Evolutionary conservation across 768 basidiomycete species (phyloP).

Genomic region (Boletus sensibilis): DNA sequence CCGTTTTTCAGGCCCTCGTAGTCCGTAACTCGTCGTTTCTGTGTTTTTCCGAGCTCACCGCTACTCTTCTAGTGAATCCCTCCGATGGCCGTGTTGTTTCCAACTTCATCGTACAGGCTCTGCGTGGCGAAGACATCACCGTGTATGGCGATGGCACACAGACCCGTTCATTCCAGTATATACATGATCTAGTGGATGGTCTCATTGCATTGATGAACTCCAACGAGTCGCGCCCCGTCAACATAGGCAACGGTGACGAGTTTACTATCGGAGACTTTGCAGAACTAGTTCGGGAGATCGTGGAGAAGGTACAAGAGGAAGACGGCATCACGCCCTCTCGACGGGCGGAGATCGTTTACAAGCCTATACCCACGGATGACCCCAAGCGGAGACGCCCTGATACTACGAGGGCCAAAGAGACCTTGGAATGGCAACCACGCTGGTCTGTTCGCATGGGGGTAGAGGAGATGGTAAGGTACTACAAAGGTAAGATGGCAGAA

Average conservation of each 20-base stretch:
- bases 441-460: slow-evolving; percentile 94
- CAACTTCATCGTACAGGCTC: slow-evolving; percentile 97
- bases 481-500: slow-evolving; percentile 86
- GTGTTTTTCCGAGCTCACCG: slow-evolving; percentile 24
- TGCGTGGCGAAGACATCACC: slow-evolving; percentile 95
- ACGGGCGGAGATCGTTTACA: slow-evolving; percentile 69
- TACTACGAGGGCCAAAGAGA: slow-evolving; percentile 83
- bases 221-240: slow-evolving; percentile 87
- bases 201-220: slow-evolving; percentile 95
- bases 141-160: slow-evolving; percentile 93
- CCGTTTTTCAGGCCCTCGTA: slow-evolving; percentile 51
- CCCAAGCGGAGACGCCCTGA: slow-evolving; percentile 94
- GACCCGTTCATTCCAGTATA: slow-evolving; percentile 96
- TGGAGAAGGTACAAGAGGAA: slow-evolving; percentile 88
- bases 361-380: slow-evolving; percentile 86
- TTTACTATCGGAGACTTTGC: slow-evolving; percentile 96
- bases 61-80: slow-evolving; percentile 73
- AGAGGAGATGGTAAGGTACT: slow-evolving; percentile 93
- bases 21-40: slow-evolving; percentile 45
- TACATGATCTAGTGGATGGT: slow-evolving; percentile 96
- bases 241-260: slow-evolving; percentile 95
- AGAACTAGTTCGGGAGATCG: slow-evolving; percentile 85
- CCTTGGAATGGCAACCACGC: slow-evolving; percentile 85
- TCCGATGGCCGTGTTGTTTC: slow-evolving; percentile 97
- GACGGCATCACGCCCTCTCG: slow-evolving; percentile 56